Conservation (phyloP, 2,329 filamentous ascomycete genomes). For the Cladophialophora carrionii region DNA sequence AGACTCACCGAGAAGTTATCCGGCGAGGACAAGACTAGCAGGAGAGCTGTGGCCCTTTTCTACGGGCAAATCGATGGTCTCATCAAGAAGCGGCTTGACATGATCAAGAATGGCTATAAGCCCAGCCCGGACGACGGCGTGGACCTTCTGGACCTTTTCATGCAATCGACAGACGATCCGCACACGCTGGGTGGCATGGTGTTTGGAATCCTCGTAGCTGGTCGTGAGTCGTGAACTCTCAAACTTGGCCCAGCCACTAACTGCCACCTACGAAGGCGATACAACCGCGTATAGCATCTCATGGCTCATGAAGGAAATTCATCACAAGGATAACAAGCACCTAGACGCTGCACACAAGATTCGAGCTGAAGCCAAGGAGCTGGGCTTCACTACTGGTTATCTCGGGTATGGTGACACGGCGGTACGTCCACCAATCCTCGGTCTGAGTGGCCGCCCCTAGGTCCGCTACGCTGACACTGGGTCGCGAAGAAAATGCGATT, state of each 20-base stretch:
- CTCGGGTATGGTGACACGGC: constrained; percentile 23
- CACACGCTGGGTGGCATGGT: constrained; percentile 27
- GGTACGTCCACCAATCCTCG: constrained; percentile 10
- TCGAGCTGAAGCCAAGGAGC: constrained; percentile 18
- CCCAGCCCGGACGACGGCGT: constrained; percentile 22
- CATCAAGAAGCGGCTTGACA: constrained; percentile 26
- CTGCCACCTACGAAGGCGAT: constrained; percentile 11
- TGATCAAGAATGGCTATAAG: constrained; percentile 25
- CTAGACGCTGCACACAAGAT: constrained; percentile 26
- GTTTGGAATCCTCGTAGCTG: constrained; percentile 23
- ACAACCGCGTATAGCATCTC: constrained; percentile 27
- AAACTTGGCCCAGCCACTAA: neutral
- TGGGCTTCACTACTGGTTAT: constrained; percentile 22
- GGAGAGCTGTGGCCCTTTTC: constrained; percentile 24
- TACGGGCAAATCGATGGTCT: constrained; percentile 25
- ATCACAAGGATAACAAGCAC: constrained; percentile 26
- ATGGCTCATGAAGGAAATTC: constrained; percentile 29
- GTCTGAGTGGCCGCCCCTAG: neutral
- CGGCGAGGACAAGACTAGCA: constrained; percentile 22
- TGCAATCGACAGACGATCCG: constrained; percentile 24
- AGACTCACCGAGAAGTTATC: constrained; percentile 27
- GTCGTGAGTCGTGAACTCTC: constrained; percentile 15
- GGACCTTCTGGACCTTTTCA: constrained; percentile 28
- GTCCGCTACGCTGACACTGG: neutral
- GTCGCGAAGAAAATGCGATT: constrained; percentile 20